phyloP scores from a whole-genome alignment of 495 filamentous ascomycete species.

The Podospora appendiculata region DNA sequence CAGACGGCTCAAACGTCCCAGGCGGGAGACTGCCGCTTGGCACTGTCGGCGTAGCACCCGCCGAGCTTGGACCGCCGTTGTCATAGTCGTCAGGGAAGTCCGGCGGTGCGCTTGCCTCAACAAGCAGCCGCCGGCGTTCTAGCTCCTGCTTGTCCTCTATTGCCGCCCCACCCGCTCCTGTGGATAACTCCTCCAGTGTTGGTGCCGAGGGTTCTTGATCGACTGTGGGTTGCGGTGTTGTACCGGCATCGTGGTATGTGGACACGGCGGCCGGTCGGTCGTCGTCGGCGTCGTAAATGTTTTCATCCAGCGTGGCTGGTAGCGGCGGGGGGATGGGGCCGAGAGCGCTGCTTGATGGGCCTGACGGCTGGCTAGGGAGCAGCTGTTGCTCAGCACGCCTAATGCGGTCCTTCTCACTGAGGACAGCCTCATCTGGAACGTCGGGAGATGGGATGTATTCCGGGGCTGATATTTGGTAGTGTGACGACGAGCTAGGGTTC shows the following conservation, averaged over 20 bases:
- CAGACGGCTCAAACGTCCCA: conserved; percentile 44
- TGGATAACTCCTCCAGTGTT: conserved; percentile 34
- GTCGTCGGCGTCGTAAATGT: conserved; percentile 31
- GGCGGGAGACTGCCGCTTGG: conserved; percentile 11
- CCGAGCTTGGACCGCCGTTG: conserved; percentile 11
- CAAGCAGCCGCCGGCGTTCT: conserved; percentile 64
- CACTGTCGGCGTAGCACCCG: conserved; percentile 7
- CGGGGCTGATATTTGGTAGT: conserved; percentile 18
- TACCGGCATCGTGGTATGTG: too few relatives aligned
- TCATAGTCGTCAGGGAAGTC: conserved; percentile 43
- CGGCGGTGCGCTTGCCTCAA: conserved; percentile 63
- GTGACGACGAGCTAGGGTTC: conserved; percentile 8
- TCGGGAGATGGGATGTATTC: conserved; percentile 48
- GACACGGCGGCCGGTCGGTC: not conserved
- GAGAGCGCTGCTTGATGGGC: conserved; percentile 11
- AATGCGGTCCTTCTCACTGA: conserved; percentile 63
- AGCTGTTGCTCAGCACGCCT: conserved; percentile 59
- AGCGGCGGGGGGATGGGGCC: conserved; percentile 37
- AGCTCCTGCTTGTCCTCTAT: conserved; percentile 83
- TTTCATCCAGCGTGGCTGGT: conserved; percentile 18
- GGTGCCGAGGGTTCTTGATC: conserved; percentile 13
- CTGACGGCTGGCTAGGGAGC: conserved; percentile 57
- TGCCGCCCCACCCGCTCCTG: conserved; percentile 23
- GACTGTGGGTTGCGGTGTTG: too few relatives aligned
- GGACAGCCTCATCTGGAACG: conserved; percentile 40